Conservation (phyloP, 495 filamentous ascomycete genomes). For the Amorphotheca resinae region DNA sequence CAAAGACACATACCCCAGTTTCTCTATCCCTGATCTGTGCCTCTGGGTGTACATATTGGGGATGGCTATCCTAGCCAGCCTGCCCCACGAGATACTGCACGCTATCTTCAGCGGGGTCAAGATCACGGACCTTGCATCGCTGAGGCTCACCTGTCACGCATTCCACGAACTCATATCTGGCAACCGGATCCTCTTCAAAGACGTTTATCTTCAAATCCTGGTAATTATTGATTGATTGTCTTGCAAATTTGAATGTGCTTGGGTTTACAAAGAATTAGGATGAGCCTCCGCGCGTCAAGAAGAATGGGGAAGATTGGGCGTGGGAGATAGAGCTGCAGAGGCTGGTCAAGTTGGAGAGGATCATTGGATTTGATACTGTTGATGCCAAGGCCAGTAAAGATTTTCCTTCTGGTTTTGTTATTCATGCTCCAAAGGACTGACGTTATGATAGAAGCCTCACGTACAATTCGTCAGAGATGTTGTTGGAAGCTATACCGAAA, state of each 20-base stretch:
- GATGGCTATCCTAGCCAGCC: slow-evolving; percentile 16
- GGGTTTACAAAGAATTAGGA: not conserved
- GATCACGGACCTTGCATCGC: slow-evolving; percentile 38
- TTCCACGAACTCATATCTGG: slow-evolving; percentile 36
- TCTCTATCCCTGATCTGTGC: not conserved
- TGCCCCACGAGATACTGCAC: slow-evolving; percentile 51
- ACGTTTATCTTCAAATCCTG: slow-evolving; percentile 36
- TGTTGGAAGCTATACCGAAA: not conserved
- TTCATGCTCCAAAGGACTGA: not conserved
- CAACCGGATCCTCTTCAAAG: slow-evolving; percentile 39
- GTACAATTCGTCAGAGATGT: not conserved
- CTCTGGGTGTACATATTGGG: not conserved
- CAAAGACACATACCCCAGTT: not conserved
- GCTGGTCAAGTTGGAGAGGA: slow-evolving; percentile 30
- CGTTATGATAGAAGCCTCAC: not conserved
- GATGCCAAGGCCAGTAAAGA: not conserved
- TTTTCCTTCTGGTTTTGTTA: not conserved
- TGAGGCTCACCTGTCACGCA: slow-evolving; percentile 40
- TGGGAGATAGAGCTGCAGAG: slow-evolving; percentile 40
- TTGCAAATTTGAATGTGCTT: not conserved
- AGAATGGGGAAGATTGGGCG: slow-evolving; percentile 24
- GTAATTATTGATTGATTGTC: slow-evolving; percentile 18
- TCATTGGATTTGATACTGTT: not conserved
- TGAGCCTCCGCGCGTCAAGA: not conserved
- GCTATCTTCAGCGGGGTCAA: slow-evolving; percentile 46